Evolutionary conservation across 306 rosid species (phyloP).

Genomic region (Fragaria vesca): DNA sequence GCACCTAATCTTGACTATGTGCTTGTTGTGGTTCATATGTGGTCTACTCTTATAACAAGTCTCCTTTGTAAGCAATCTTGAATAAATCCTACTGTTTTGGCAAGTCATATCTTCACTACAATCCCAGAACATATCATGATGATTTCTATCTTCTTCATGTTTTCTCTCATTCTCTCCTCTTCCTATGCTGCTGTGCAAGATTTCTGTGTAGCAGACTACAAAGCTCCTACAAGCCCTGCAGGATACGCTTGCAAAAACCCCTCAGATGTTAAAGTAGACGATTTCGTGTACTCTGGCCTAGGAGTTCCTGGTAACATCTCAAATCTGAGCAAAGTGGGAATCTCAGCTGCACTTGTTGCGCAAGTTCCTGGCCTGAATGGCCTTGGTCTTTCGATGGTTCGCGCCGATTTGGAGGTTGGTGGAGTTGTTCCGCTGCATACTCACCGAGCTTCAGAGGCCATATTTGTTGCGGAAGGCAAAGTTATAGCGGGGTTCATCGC

Average conservation of each 20-base stretch:
- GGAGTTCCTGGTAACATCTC: background rate
- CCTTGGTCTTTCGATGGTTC: background rate
- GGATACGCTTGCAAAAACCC: conserved; percentile 1
- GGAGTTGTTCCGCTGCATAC: background rate
- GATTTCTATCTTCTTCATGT: background rate
- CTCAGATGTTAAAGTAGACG: background rate
- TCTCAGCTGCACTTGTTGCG: background rate
- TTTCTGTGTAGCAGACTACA: background rate
- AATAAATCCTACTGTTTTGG: background rate
- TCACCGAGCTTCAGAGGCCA: background rate
- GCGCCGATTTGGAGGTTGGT: background rate
- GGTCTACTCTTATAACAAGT: background rate
- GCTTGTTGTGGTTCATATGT: background rate
- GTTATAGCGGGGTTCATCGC: background rate
- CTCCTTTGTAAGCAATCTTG: background rate
- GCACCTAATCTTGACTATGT: background rate
- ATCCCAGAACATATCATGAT: background rate
- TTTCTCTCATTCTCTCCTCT: background rate
- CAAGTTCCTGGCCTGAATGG: background rate
- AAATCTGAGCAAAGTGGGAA: background rate
- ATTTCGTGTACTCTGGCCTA: background rate
- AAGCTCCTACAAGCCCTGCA: background rate
- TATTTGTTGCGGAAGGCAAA: background rate
- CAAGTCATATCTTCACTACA: background rate
- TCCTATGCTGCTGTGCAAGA: background rate